Evolutionary conservation across 2,329 filamentous ascomycete species (phyloP), one percentile per base, ranked within the genome.

Genomic region (Fusarium floridanum): DNA sequence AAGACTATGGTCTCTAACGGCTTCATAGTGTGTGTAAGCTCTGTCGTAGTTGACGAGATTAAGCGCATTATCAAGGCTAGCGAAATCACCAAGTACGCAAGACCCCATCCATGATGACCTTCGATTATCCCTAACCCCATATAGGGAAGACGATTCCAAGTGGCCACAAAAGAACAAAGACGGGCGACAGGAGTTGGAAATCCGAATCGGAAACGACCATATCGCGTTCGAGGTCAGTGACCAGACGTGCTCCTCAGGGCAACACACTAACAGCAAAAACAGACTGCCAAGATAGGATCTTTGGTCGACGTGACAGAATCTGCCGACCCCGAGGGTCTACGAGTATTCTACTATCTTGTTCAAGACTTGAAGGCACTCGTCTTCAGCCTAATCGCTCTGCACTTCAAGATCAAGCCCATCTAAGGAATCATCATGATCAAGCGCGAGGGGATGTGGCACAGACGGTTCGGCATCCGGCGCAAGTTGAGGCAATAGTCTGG

Each of bases 121-220:
- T n/a, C 45, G 60, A 60, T 29, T 61, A 36, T 34, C 22, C 10
- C 76, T 79, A 68, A 79, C 67, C 27, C 37, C 50, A 12, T 36
- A 34, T 77, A 97, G 95, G 87, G 97, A 99, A 91, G 97, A 99
- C 81, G 97, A 99, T 83, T 94, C 92, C 29, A 98, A 98, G 83
- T 99, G 97, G 97, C 97, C 97, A 1, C 95, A 97, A 84, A 99
- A 98, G 90, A 99, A 99, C 86, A 98, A 98, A 86, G 97, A 99
- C 79, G 97, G 97, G 39, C 91, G 96, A 74, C 97, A 99, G 83
- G 97, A 99, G 85, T 88, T 99, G 57, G 97, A 99, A 84, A 98
- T 99, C 68, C 90, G 95, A 59, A 83, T 99, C 66, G 97, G 96
- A 48, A 97, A 93, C 79, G 97, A 99, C 74, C 96, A 98, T 83